Evolutionary conservation across 352 stramenopile genomes (phyloP).

Genomic region (Phytophthora sansomeana): DNA sequence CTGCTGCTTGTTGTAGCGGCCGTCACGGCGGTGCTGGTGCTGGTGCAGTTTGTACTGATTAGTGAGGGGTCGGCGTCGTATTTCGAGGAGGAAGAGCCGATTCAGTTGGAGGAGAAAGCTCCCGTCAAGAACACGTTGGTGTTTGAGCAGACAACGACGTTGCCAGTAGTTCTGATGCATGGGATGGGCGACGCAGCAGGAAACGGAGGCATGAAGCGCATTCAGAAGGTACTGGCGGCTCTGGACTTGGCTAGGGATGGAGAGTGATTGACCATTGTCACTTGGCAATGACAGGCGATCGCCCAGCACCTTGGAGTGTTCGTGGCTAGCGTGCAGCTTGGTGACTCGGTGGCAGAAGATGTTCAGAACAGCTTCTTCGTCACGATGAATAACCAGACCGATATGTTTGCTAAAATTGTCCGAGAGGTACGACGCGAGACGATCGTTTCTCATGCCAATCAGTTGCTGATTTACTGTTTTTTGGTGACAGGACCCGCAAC

Average conservation of each 20-base stretch:
- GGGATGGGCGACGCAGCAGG: conserved; percentile 95
- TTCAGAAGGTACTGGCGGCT: conserved; percentile 66
- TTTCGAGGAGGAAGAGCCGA: conserved; percentile 26
- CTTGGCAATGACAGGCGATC: conserved; percentile 51
- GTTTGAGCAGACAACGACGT: conserved; percentile 40
- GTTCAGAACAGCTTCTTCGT: conserved; percentile 95
- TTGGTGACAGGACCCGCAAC: conserved; percentile 70
- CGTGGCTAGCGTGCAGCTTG: conserved; percentile 90
- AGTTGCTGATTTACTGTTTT: conserved; percentile 2
- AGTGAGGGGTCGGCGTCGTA: conserved; percentile 47
- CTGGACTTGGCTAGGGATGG: background rate
- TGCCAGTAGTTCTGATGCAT: conserved; percentile 90
- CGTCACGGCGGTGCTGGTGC: conserved; percentile 50
- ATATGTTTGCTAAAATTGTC: conserved; percentile 91
- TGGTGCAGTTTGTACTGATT: conserved; percentile 62
- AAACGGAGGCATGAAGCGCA: conserved; percentile 89
- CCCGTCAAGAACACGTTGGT: conserved; percentile 32
- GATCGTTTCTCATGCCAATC: conserved; percentile 4
- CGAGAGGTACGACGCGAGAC: conserved; percentile 44
- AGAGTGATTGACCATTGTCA: background rate
- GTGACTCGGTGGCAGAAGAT: conserved; percentile 82
- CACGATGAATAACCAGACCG: conserved; percentile 92
- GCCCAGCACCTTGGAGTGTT: conserved; percentile 86
- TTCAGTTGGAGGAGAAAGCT: conserved; percentile 25
- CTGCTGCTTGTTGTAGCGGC: conserved; percentile 47